These are phyloP conservation scores for Periglandula ipomoeae DNA, from an alignment of 2,329 filamentous ascomycete genomes.

Conservation along the genomic window DNA sequence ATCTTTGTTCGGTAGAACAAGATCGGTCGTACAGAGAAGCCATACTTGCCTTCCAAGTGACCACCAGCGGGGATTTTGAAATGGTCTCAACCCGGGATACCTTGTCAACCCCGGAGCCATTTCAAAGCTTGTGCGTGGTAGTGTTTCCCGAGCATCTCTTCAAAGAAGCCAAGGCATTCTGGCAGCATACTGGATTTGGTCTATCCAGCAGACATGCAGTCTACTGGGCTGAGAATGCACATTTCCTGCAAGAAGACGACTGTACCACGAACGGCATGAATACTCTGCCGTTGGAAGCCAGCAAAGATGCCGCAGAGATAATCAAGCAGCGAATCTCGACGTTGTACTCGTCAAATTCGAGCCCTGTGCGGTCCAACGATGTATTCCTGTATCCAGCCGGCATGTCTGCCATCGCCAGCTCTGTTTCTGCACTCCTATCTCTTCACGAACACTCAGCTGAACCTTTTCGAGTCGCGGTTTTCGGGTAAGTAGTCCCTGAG, in stretches of 20 bases:
- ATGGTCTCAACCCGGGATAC: background rate
- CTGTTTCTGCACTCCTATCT: constrained; percentile 10
- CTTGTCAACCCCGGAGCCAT: background rate
- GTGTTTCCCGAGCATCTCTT: constrained; percentile 10
- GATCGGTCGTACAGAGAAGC: background rate
- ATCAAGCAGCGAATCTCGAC: constrained; percentile 13
- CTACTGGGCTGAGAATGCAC: constrained; percentile 16
- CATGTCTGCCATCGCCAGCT: constrained; percentile 38
- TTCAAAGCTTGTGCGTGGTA: constrained; percentile 11
- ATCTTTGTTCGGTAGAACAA: constrained; percentile 9
- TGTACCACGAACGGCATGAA: background rate
- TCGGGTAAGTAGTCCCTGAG: constrained; percentile 14
- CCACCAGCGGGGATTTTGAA: background rate
- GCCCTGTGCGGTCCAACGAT: constrained; percentile 19
- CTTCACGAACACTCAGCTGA: background rate
- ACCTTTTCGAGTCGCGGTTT: constrained; percentile 15
- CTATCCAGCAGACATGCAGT: constrained; percentile 19
- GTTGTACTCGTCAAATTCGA: constrained; percentile 12
- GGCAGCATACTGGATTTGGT: constrained; percentile 21
- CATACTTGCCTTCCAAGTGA: background rate
- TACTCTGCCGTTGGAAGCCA: constrained; percentile 5
- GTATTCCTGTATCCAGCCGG: constrained; percentile 41
- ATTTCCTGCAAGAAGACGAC: constrained; percentile 8
- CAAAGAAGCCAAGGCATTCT: constrained; percentile 18
- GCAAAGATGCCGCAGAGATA: constrained; percentile 5